Evolutionary conservation across 371 early-diverging fungal genomes (phyloP).

Genomic region (Basidiobolus meristosporus): DNA sequence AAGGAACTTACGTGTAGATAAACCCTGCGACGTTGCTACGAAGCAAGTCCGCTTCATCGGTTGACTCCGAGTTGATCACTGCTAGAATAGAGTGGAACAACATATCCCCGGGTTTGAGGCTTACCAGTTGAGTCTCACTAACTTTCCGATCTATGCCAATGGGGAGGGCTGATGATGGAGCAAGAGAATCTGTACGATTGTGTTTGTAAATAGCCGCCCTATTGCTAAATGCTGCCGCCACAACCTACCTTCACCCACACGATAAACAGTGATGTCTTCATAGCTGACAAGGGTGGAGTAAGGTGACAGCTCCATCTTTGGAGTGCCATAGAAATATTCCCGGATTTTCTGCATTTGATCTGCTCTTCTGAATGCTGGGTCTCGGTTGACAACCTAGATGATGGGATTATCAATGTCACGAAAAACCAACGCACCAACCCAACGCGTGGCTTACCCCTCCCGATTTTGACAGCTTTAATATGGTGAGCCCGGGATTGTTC

Average conservation of each 20-base stretch:
- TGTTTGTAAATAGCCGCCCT: too few relatives aligned
- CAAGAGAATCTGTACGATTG: slow-evolving; percentile 26
- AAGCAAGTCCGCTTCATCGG: slow-evolving; percentile 39
- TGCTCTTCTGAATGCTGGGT: slow-evolving; percentile 42
- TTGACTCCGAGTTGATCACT: slow-evolving; percentile 38
- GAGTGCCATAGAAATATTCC: slow-evolving; percentile 86
- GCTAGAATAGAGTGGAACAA: slow-evolving; percentile 77
- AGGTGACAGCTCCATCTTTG: slow-evolving; percentile 49
- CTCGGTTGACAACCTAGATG: slow-evolving; percentile 59
- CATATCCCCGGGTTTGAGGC: slow-evolving; percentile 64
- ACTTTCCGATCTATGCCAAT: slow-evolving; percentile 65
- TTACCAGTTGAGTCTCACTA: slow-evolving; percentile 56
- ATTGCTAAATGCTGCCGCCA: too few relatives aligned
- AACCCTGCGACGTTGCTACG: slow-evolving; percentile 67
- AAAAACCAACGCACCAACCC: slow-evolving; percentile 1
- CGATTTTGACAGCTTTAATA: slow-evolving; percentile 76
- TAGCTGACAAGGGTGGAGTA: slow-evolving; percentile 63
- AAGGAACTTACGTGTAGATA: slow-evolving; percentile 51
- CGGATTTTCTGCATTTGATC: slow-evolving; percentile 53
- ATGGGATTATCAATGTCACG: background rate
- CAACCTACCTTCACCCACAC: slow-evolving; percentile 56
- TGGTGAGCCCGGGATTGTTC: slow-evolving; percentile 22
- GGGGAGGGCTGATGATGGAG: slow-evolving; percentile 84
- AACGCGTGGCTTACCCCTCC: slow-evolving; percentile 48
- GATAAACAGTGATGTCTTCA: slow-evolving; percentile 52